Evolutionary conservation across 2,329 filamentous ascomycete genomes (phyloP), one percentile per base, ranked within the genome.

Genomic region (Malbranchea cinnamomea): DNA sequence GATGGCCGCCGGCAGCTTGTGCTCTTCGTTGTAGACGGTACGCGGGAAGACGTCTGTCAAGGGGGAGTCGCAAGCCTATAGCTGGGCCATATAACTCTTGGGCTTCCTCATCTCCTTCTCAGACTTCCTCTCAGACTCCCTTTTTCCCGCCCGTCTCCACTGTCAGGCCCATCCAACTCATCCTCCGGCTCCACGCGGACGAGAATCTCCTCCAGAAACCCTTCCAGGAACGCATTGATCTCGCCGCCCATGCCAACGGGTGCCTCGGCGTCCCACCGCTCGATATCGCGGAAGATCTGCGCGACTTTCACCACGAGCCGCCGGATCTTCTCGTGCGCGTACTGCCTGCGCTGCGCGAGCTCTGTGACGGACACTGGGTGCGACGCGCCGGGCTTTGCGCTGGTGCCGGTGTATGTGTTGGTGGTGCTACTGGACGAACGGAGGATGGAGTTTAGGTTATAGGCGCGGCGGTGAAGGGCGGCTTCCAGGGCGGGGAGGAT

Each of bases 241-340:
- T 87, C 85, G 25, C 82, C 76, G 0, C 84, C 87, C 87, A 95
- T 94, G 1, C 84, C 83, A 7, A 95, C 83, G 4, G 84, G 82
- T 42, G 83, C 79, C 24, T 75, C 71, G 50, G 78, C 78, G 54
- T 98, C 89, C 55, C 76, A 80, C 39, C 78, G 70, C 53, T 98
- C 87, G 46, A 98, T 83, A 51, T 93, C 84, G 47, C 77, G 78
- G 54, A 92, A 92, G 14, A 87, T 66, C 36, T 79, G 73, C 2
- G 77, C 78, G 17, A 91, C 67, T 50, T 92, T 91, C 40, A 76
- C 76, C 8, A 93, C 82, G 16, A 92, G 63, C 47, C 75, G 73
- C 40, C 78, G 69, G 23, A 95, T 67, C 52, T 80, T 78, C 35
- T 93, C 84, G 46, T 95, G 85, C 1, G 78, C 75, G 27, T 83